Evolutionary conservation across 441 rosid genomes (phyloP), one percentile per base, ranked within the genome.

Genomic region (Gossypium laxum): DNA sequence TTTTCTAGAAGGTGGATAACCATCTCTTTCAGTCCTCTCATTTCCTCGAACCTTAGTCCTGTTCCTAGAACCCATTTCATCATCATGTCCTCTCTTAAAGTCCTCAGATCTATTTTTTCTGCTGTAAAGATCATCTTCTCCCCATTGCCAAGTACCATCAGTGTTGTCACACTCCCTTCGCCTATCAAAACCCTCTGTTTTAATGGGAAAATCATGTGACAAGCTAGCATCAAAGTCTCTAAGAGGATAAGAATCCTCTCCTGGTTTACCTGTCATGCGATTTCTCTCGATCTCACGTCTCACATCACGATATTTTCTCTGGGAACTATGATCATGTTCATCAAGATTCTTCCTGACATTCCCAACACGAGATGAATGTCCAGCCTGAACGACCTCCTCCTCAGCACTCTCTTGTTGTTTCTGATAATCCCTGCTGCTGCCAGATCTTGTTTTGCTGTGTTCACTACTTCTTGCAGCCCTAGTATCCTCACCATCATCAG

Each of bases 391-490:
- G 77, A 83, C 83, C 80, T 94, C 97, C 74, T 92, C 97, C 48
- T 89, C 98, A 69, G 77, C 82, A 70, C 82, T 78, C 77, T 86
- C 92, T 67, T 74, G 85, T 80, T 86, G 76, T 79, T 87, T 89
- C 74, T 79, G 89, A 84, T 83, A 47, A 80, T 94, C 97, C 79
- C 85, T 85, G 82, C 91, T 88, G 83, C 92, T 88, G 32, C 88
- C 91, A 57, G 97, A 88, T 82, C 89, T 87, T 70, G 87, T 92
- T 89, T 92, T 90, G 81, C 96, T 89, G 78, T 84, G 85, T 74
- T 90, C 98, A 72, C 94, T 89, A 82, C 96, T 90, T 85, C 97
- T 90, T 66, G 92, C 97, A 62, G 90, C 89, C 81, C 82, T 90
- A 24, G 84, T 80, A 54, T 87, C 95, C 60, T 87, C 97, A 43